Conservation (phyloP, 768 basidiomycete genomes). For the Lentinula sp. region DNA sequence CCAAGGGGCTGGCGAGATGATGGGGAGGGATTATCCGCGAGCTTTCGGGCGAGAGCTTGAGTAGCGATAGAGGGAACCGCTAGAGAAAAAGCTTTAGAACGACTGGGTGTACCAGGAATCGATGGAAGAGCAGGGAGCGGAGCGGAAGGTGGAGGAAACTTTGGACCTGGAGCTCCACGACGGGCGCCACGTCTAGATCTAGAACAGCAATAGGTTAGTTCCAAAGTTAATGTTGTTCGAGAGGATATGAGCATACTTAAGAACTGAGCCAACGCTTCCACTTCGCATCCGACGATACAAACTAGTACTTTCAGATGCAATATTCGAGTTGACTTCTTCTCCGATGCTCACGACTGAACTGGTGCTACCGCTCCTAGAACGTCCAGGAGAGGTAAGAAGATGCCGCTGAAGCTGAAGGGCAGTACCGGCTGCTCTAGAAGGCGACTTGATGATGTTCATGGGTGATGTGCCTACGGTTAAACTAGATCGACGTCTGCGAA, state of each 20-base stretch:
- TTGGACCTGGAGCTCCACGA: conserved; percentile 15
- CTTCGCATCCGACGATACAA: conserved; percentile 50
- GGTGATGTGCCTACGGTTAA: conserved; percentile 49
- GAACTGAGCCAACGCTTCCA: conserved; percentile 38
- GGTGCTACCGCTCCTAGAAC: conserved; percentile 43
- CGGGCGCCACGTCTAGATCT: conserved; percentile 37
- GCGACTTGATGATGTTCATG: conserved; percentile 53
- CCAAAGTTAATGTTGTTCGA: not conserved
- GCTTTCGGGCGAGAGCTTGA: not conserved
- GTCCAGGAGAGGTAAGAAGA: conserved; percentile 27
- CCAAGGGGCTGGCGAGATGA: not conserved
- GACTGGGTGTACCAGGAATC: not conserved
- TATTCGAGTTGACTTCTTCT: conserved; percentile 12
- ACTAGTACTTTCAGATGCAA: conserved; percentile 30
- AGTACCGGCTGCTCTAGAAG: conserved; percentile 41
- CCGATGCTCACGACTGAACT: conserved; percentile 13
- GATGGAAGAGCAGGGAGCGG: conserved; percentile 1
- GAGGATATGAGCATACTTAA: conserved; percentile 21
- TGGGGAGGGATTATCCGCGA: not conserved
- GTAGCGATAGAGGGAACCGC: not conserved
- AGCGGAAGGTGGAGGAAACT: not conserved
- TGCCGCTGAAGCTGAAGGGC: conserved; percentile 47
- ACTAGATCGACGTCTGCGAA: conserved; percentile 60
- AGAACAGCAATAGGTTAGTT: not conserved
- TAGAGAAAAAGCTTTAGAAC: not conserved